A percentile compares a stretch with the other conserved stretches of the same genome.
phyloP scores from a whole-genome alignment of 176 grass and related monocot genomes.

The Tillandsia fasciculata region DNA sequence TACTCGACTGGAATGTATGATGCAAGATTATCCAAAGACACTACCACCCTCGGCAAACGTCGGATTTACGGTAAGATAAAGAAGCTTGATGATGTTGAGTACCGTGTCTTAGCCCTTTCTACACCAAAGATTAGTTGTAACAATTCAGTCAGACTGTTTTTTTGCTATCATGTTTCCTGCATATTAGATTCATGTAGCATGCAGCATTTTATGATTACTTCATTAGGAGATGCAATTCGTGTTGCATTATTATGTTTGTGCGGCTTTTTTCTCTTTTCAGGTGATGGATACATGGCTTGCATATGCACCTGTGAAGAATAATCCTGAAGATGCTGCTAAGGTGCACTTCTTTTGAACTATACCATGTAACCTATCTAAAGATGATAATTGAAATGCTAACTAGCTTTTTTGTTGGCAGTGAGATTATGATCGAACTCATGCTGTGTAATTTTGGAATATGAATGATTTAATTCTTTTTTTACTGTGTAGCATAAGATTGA shows the following conservation, averaged over 20 bases:
- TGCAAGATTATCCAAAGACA: slow-evolving; percentile 99
- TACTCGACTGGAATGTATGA: slow-evolving; percentile 97
- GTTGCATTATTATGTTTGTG: too few species aligned
- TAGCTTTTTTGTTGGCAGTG: not conserved
- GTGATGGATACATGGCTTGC: slow-evolving; percentile 93
- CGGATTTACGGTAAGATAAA: slow-evolving; percentile 81
- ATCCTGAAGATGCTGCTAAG: slow-evolving; percentile 95
- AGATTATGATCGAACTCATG: too few species aligned
- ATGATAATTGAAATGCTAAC: not conserved
- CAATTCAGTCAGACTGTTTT: not conserved
- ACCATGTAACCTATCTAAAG: not conserved
- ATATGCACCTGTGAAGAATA: slow-evolving; percentile 97
- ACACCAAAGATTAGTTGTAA: not conserved
- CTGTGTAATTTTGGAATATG: too few species aligned
- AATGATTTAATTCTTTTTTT: too few species aligned
- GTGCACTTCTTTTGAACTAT: slow-evolving; percentile 20
- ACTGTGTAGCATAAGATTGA: too few species aligned
- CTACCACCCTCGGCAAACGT: slow-evolving; percentile 68
- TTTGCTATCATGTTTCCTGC: not conserved
- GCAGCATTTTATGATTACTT: too few species aligned
- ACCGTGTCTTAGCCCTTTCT: not conserved
- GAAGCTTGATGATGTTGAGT: not conserved
- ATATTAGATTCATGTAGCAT: not conserved
- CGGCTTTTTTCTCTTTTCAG: slow-evolving; percentile 13
- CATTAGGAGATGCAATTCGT: too few species aligned